Base-by-base conservation (phyloP, 2,329 filamentous ascomycete genomes). In the Pseudogymnoascus sp. region DNA sequence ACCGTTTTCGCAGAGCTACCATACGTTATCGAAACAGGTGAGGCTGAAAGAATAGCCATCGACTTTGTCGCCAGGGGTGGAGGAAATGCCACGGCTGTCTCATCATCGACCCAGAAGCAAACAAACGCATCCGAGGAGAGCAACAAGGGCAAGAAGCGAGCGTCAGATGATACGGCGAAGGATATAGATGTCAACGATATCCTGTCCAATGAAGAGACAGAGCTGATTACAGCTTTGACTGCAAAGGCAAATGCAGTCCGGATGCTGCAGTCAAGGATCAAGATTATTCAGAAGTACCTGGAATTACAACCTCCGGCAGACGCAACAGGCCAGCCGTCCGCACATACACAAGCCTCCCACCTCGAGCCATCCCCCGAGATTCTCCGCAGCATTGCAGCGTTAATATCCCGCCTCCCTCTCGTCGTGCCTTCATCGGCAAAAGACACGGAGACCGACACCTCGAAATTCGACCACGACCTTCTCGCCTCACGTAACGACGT, bases 31-130 rank as follows among this genome's bases (percentile, higher is more conserved):
- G 95, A 97, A 77, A 96, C 93, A 0, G 91, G 91, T 8, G 93
- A 97, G 75, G 93, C 93, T 1, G 95, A 99, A 76, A 97, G 97
- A 92, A 97, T 99, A 68, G 90, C 90, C 69, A 90, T 99, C 71
- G 92, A 97, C 75, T 96, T 93, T 68, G 89, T 99, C 18, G 93
- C 93, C 0, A 87, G 88, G 61, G 91, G 90, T 40, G 90, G 89
- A 56, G 90, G 90, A 59, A 93, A 90, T 71, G 93, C 92, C 23
- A 87, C 89, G 9, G 85, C 85, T 34, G 78, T 85, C 23, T 74
- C 76, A 16, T 64, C 70, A 1, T 65, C 69, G 36, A 62, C 66
- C 60, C 69, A 71, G 65, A 69, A 72, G 53, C 60, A 67, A 61
- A 60, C 65, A 53, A 65, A 67, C 40, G 64, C 64, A 23, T 56